Evolutionary conservation across 2,329 filamentous ascomycete genomes (phyloP), one percentile per base, ranked within the genome.

Genomic region (Triangularia setosa): DNA sequence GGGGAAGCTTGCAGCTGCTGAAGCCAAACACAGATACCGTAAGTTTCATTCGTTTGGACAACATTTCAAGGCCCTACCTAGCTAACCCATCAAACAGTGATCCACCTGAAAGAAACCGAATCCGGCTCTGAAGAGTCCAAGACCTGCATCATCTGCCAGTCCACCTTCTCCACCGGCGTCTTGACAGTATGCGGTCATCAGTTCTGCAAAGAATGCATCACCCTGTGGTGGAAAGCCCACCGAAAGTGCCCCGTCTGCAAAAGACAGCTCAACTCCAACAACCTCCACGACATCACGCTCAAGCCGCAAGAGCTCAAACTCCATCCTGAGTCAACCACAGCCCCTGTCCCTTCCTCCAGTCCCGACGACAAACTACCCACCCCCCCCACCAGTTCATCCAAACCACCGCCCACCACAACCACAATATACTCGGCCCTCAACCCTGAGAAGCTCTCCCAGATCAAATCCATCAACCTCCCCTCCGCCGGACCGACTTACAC

Each of bases 141-240:
- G 28, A 87, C 90, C 59, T 99, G 95, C 74, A 86, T 96, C 62
- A 97, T 99, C 70, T 99, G 95, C 74, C 89, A 91, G 72, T 83
- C 84, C 11, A 73, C 81, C 0, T 96, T 97, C 71, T 87, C 90
- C 64, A 80, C 87, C n/a, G 94, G 94, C 61, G 86, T 90, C 60
- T 80, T 94, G 66, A 97, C 94, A 0, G 84, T 92, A 1, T 98
- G 95, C 74, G 94, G 94, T 0, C 95, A 99, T 73, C 87, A 92
- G 68, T 98, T 93, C 74, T 97, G 94, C 79, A 93, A 92, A 72
- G 90, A 92, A 27, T 98, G 95, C 75, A 89, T 98, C 69, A 81
- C 83, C 40, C 70, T 87, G 12, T 98, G 95, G 95, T 92, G 90
- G 79, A 82, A 80, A 63, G 81, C 85, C 30, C 88, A 93, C 70